Percentiles rank a stretch among this genome's conserved stretches.
These are phyloP conservation scores for Monosporozyma servazzii DNA, from an alignment of 805 yeast species.

Conservation along the genomic window DNA sequence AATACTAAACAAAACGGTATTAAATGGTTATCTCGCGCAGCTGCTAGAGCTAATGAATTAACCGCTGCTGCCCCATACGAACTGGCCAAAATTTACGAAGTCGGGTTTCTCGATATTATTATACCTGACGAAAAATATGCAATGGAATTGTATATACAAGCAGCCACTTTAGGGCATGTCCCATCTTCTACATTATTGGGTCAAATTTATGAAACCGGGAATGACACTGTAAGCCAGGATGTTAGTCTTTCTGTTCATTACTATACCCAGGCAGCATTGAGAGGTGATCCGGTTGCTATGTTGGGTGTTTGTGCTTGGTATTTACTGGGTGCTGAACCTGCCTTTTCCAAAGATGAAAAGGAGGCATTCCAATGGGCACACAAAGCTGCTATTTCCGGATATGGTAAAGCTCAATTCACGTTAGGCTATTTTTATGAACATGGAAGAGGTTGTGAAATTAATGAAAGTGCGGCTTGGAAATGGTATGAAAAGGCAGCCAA, in stretches of 20 bases:
- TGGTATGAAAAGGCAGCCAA: conserved; percentile 76
- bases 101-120: conserved; percentile 80
- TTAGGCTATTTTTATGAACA: conserved; percentile 75
- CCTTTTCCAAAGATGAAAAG: conserved; percentile 60
- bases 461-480: conserved; percentile 46
- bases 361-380: conserved; percentile 95
- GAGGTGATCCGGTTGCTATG: conserved; percentile 86
- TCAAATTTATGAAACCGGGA: conserved; percentile 71
- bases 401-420: conserved; percentile 77
- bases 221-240: conserved; percentile 60
- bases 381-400: conserved; percentile 68
- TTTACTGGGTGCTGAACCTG: conserved; percentile 82
- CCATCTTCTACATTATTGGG: conserved; percentile 78
- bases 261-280: conserved; percentile 81
- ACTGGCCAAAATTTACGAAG: conserved; percentile 71
- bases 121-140: conserved; percentile 80
- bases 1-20: conserved; percentile 77
- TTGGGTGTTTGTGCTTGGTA: conserved; percentile 96
- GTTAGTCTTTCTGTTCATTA: conserved; percentile 81
- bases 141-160: conserved; percentile 72
- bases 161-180: conserved; percentile 79
- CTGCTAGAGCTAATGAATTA: conserved; percentile 71
- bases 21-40: conserved; percentile 86
- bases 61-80: conserved; percentile 94
- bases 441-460: conserved; percentile 75